A percentile compares a stretch with the other conserved stretches of the same genome.
phyloP scores from a whole-genome alignment of 345 rosid genomes.

The Acer campestre region DNA sequence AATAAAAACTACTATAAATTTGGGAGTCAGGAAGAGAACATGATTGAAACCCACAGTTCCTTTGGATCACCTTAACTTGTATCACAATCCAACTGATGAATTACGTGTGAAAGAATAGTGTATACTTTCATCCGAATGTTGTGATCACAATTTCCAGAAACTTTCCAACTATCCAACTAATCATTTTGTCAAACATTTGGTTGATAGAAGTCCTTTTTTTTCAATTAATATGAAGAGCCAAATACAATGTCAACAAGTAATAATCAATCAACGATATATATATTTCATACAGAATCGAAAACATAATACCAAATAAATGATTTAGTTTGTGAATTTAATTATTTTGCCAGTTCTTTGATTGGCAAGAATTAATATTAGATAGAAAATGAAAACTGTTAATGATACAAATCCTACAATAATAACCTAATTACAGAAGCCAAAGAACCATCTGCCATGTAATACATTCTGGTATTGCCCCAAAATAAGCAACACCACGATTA shows the following conservation, averaged over 20 bases:
- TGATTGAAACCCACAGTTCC: too few relatives aligned
- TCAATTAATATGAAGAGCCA: too few relatives aligned
- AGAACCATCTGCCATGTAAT: neutral
- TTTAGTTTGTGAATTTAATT: neutral
- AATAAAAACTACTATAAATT: too few relatives aligned
- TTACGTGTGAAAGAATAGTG: too few relatives aligned
- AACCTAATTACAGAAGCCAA: neutral
- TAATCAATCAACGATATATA: too few relatives aligned
- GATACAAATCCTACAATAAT: neutral
- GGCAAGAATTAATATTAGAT: neutral
- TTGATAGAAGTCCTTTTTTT: neutral
- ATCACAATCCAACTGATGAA: neutral
- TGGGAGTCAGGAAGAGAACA: neutral
- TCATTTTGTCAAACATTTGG: neutral
- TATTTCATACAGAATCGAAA: neutral
- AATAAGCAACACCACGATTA: neutral
- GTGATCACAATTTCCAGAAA: neutral
- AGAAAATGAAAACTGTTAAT: neutral
- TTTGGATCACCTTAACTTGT: neutral
- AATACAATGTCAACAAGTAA: too few relatives aligned
- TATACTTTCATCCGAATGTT: neutral
- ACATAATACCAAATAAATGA: neutral
- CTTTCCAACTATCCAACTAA: neutral
- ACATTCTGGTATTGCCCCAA: neutral
- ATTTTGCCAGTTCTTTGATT: neutral